Evolutionary conservation across 2,329 filamentous ascomycete species (phyloP), one percentile per base, ranked within the genome.

Genomic region (Elsinoe fawcettii): DNA sequence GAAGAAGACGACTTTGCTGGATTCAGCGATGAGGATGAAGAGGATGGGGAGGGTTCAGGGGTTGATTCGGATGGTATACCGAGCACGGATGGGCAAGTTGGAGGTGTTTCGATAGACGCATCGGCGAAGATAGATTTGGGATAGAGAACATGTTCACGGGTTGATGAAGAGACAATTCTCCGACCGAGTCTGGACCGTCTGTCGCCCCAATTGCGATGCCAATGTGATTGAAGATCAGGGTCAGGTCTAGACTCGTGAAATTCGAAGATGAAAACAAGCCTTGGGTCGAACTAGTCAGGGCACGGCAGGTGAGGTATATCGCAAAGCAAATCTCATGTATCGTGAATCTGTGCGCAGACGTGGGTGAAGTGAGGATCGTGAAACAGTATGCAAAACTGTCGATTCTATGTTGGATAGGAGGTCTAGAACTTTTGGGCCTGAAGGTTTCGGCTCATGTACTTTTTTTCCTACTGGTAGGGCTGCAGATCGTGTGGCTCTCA

Each of bases 1-100:
- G 63, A 85, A 64, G 74, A 76, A 14, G 81, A 83, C 16, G 60
- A 61, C 6, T 63, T 64, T 47, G 62, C 60, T 16, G 62, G 58
- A 16, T 57, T 61, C 54, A 61, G 58, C 27, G 63, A 61, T 32
- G 63, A 63, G 9, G 66, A 64, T 27, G 63, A 65, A 7, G 65
- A 66, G 9, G 66, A 64, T 27, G 63, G 64, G 8, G 65, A 66
- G 5, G 66, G 25, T 25, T 27, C 30, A 25, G 54, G 43, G 16
- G 54, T 16, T 27, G 43, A 37, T 22, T 62, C 60, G 49, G 56
- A 32, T 43, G 46, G 51, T 11, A 44, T 9, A 23, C 20, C 56
- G 39, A 58, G 22, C 34, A 49, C 25, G 37, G 46, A 53, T 6
- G 49, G 41, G 3, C 39, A 37, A 23, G 14, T 1, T 39, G 51